Evolutionary conservation across 768 basidiomycete species (phyloP).

Genomic region (Leccinum olivaceopallidum): DNA sequence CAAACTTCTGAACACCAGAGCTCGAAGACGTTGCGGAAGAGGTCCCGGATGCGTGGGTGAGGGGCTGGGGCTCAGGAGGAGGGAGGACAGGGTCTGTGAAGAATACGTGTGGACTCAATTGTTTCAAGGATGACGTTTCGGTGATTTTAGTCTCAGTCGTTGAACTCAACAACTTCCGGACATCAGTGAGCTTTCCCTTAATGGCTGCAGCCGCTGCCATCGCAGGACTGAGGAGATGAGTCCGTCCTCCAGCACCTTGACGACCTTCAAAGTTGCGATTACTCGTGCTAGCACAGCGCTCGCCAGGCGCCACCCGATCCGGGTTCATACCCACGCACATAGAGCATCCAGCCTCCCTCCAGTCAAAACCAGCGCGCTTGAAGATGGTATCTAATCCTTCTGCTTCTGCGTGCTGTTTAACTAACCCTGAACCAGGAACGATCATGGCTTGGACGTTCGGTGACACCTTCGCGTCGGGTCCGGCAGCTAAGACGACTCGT

Average conservation of each 20-base stretch:
- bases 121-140: conserved; percentile 61
- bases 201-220: conserved; percentile 93
- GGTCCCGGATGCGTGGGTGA: conserved; percentile 35
- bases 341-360: conserved; percentile 94
- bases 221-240: conserved; percentile 86
- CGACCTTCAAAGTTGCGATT: conserved; percentile 94
- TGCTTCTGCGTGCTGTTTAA: conserved; percentile 89
- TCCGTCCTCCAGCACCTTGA: conserved; percentile 84
- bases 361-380: conserved; percentile 90
- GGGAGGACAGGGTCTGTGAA: conserved; percentile 67
- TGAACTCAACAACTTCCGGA: conserved; percentile 67
- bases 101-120: conserved; percentile 71
- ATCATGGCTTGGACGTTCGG: conserved; percentile 82
- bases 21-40: conserved; percentile 39
- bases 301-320: conserved; percentile 79
- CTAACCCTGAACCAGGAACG: conserved; percentile 87
- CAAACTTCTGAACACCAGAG: conserved; percentile 61
- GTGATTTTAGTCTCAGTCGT: conserved; percentile 40
- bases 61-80: conserved; percentile 48
- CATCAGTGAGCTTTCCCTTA: conserved; percentile 82
- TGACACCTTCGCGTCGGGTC: conserved; percentile 72
- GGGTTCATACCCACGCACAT: conserved; percentile 98
- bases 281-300: conserved; percentile 89
- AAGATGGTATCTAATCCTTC: conserved; percentile 87
- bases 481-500: conserved; percentile 71